Evolutionary conservation across 305 asterid species (phyloP).

Genomic region (Solanum hybrid): DNA sequence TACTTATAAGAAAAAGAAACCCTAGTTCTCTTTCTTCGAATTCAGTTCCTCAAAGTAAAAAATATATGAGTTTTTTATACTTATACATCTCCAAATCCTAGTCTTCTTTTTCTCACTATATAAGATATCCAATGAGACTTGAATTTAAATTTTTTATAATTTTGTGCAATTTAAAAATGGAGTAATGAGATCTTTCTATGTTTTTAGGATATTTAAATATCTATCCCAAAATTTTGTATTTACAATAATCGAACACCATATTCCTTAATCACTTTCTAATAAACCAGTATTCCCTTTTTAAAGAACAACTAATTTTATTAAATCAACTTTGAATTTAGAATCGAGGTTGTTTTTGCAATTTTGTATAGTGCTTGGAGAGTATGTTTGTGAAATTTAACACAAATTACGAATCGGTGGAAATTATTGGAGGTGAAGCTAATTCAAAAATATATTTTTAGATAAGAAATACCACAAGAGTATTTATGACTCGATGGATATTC

Average conservation of each 20-base stretch:
- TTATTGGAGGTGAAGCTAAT: no score
- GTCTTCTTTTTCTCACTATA: background rate
- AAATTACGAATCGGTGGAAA: no score
- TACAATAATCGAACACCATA: background rate
- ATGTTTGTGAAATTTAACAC: no score
- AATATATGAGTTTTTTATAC: background rate
- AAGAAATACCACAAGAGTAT: background rate
- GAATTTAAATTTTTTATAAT: no score
- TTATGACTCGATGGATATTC: background rate
- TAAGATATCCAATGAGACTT: no score
- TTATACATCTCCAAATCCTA: background rate
- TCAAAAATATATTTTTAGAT: background rate
- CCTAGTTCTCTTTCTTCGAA: background rate
- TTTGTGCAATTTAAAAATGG: no score
- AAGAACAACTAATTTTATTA: no score
- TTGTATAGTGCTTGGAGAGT: no score
- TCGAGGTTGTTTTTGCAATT: no score
- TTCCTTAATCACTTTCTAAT: no score
- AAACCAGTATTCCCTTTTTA: no score
- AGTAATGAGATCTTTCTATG: background rate
- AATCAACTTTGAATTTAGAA: no score
- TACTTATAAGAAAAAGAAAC: background rate
- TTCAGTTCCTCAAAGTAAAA: background rate
- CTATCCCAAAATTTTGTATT: background rate
- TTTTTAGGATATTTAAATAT: background rate